phyloP scores from a whole-genome alignment of 2,329 filamentous ascomycete genomes.

The Didymella lethalis region DNA sequence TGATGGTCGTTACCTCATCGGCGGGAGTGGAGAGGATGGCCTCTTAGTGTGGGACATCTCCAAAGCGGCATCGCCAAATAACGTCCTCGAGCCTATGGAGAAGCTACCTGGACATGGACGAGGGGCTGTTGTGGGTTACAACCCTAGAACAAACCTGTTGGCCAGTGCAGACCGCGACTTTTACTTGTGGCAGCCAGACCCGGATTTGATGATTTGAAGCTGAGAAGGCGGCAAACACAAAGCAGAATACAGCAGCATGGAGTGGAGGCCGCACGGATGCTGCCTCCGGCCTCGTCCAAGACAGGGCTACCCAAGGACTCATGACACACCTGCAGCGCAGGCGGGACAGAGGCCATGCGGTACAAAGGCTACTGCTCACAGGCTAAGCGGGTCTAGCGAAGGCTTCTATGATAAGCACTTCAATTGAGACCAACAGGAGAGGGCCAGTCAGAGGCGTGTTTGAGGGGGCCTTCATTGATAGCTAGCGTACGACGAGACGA shows the following conservation, averaged over 20 bases:
- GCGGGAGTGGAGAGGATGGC: constrained; percentile 75
- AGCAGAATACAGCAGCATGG: background rate
- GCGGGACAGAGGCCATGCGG: background rate
- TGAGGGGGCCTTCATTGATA: background rate
- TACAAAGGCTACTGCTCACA: background rate
- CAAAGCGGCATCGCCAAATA: constrained; percentile 60
- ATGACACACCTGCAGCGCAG: background rate
- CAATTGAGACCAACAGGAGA: background rate
- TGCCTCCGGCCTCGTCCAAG: background rate
- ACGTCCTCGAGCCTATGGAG: constrained; percentile 68
- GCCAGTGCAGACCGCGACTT: constrained; percentile 85
- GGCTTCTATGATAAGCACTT: background rate
- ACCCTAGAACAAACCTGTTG: constrained; percentile 90
- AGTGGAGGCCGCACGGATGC: background rate
- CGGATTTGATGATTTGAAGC: constrained; percentile 50
- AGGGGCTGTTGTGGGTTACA: constrained; percentile 81
- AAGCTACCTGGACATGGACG: constrained; percentile 69
- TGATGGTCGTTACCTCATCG: constrained; percentile 87
- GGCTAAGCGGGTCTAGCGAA: background rate
- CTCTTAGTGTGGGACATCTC: constrained; percentile 86
- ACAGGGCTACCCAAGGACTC: background rate
- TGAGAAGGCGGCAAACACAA: background rate
- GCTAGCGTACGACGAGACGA: background rate
- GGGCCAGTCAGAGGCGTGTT: background rate
- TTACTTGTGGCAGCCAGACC: constrained; percentile 59